Conservation (phyloP, 257 asterid genomes). For the Catharanthus roseus region DNA sequence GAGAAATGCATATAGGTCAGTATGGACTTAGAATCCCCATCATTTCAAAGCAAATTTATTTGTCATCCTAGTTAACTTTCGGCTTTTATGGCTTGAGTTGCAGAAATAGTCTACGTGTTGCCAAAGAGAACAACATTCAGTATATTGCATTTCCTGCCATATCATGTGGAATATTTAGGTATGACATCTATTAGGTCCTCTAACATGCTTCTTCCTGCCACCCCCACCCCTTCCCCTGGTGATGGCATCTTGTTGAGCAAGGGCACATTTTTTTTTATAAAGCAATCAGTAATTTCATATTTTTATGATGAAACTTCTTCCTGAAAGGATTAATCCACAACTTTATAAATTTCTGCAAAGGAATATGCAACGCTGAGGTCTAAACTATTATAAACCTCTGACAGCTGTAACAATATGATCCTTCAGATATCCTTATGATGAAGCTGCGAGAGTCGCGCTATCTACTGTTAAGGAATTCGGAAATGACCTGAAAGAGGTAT, state of each 20-base stretch:
- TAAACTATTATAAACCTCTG: conserved; percentile 3
- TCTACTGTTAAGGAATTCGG: conserved; percentile 64
- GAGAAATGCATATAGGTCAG: conserved; percentile 76
- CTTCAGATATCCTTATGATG: conserved; percentile 77
- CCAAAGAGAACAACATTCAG: conserved; percentile 67
- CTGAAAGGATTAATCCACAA: background rate
- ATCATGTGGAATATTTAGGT: conserved; percentile 90
- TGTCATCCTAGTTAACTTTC: conserved; percentile 4
- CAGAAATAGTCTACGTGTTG: conserved; percentile 81
- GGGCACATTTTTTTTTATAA: background rate
- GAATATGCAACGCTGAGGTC: background rate
- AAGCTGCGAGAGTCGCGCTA: conserved; percentile 90
- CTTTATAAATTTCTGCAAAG: background rate
- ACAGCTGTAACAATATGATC: conserved; percentile 6
- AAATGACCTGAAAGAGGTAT: conserved; percentile 74
- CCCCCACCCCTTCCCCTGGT: background rate
- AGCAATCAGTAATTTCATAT: background rate
- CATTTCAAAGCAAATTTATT: background rate
- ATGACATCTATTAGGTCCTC: background rate
- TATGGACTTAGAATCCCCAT: conserved; percentile 3
- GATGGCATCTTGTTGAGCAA: background rate
- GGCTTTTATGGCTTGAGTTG: conserved; percentile 18
- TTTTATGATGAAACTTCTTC: too few species aligned
- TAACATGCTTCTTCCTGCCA: background rate
- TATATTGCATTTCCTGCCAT: conserved; percentile 90